Base-by-base conservation (phyloP, 1,284 basidiomycete genomes). In the Cryptococcus sp. region DNA sequence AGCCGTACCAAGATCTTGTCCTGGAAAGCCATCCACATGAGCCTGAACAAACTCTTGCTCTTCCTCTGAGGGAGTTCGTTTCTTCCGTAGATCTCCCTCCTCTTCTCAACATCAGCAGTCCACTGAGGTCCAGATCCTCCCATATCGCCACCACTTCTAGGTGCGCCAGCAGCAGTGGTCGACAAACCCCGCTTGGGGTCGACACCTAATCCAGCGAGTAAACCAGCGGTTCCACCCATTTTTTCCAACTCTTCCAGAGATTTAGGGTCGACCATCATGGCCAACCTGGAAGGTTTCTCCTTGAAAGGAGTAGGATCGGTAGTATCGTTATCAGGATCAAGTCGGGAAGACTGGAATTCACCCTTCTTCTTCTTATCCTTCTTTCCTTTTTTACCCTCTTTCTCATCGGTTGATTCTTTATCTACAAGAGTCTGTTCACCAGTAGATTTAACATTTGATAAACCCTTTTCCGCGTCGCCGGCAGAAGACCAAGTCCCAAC, bases 11-110 rank as follows among this genome's bases (percentile, higher is more conserved):
- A 77, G 61, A 97, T 89, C 78, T 93, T 97, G 77, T 98, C 94
- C 76, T 94, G 90, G 67, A 97, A 78, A 2, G 94, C 93, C 32
- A 88, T 76, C 88, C 88, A 96, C 90, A 97, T 97, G 39, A 98
- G 81, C 59, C 81, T 78, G 42, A 91, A 78, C 18, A 98, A 78
- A 24, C 82, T 83, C 77, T 96, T 98, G 60, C 82, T 84, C 52
- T 83, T 80, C 39, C 89, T 83, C 4, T 77, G 76, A 1, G 94
- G 94, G 1, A 98, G 79, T 24, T 86, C 70, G 68, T 98, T 98
- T 55, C 79, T 77, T 36, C 94, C 94, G 66, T 86, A 98, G 0
- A 97, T 80, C 0, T 82, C 79, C 56, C 80, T 77, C 7, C 91
- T 81, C 45, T 87, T 83, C 11, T 83, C 82, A 7, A 88, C 57